phyloP scores from a whole-genome alignment of 139 green algal genomes.

The Chlorella sp. region DNA sequence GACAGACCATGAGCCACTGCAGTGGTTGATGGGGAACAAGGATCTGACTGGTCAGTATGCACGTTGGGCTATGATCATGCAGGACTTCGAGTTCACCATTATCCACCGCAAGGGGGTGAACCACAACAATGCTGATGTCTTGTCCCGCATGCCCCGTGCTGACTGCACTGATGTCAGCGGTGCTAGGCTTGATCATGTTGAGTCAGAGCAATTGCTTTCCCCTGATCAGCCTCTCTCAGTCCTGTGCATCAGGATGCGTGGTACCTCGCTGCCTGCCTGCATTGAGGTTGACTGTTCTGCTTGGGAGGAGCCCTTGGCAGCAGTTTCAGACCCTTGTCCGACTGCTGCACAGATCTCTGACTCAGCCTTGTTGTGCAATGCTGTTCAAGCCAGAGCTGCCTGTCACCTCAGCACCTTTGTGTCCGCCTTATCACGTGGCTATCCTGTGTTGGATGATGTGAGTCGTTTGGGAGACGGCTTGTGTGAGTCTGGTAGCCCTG shows the following conservation, averaged over 20 bases:
- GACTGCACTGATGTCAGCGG: not conserved
- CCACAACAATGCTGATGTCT: slow-evolving; percentile 21
- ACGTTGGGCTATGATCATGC: slow-evolving; percentile 23
- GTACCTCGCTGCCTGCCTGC: not conserved
- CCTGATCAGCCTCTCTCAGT: not conserved
- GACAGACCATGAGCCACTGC: slow-evolving; percentile 25
- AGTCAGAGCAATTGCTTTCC: not conserved
- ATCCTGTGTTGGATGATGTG: no score
- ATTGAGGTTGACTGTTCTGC: not conserved
- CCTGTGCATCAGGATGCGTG: not conserved
- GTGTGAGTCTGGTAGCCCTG: no score
- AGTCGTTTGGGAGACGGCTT: no score
- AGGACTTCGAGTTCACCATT: slow-evolving; percentile 13
- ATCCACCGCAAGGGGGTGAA: slow-evolving; percentile 11
- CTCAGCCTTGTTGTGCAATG: no score
- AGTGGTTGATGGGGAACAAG: slow-evolving; percentile 18
- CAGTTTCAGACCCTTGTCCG: not conserved
- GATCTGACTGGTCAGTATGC: slow-evolving; percentile 16
- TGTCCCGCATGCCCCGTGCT: not conserved
- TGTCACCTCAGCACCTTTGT: no score
- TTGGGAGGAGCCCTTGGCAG: not conserved
- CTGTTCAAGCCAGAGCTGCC: no score
- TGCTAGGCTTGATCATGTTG: not conserved
- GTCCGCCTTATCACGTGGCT: no score
- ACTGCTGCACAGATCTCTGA: not conserved